phyloP scores from a whole-genome alignment of 371 early-diverging fungal species.

The Apophysomyces ossiformis region DNA sequence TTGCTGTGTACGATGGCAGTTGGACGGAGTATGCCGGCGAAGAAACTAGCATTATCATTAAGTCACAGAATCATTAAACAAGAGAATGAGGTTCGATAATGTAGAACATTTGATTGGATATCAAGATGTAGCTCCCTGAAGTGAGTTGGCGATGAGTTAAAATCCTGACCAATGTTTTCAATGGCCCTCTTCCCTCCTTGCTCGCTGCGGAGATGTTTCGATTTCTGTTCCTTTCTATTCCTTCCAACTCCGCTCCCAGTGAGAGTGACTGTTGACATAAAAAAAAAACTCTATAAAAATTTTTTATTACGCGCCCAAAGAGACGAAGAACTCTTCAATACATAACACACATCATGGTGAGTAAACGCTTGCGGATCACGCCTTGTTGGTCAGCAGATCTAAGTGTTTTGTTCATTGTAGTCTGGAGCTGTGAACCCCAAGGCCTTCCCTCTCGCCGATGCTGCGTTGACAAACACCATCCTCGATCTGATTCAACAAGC shows the following conservation, averaged over 20 bases:
- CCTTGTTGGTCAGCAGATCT: background rate
- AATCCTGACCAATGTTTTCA: too few species aligned
- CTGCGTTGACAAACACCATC: constrained; percentile 90
- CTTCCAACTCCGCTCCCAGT: too few species aligned
- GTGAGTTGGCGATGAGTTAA: too few species aligned
- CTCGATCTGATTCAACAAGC: constrained; percentile 97
- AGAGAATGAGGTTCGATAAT: too few species aligned
- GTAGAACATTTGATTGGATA: too few species aligned
- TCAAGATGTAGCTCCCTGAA: too few species aligned
- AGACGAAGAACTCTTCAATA: background rate
- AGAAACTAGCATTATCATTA: constrained; percentile 60
- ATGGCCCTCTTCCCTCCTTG: too few species aligned
- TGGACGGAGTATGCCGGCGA: constrained; percentile 85
- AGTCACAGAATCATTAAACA: constrained; percentile 25
- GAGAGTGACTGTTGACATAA: background rate
- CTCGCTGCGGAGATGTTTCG: too few species aligned
- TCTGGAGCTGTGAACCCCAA: constrained; percentile 63
- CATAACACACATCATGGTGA: background rate
- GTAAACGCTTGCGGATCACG: background rate
- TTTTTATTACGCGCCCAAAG: background rate
- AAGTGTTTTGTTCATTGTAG: background rate
- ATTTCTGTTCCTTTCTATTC: too few species aligned
- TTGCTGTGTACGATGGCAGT: constrained; percentile 84
- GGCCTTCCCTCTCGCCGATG: constrained; percentile 94
- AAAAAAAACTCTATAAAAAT: background rate